Conservation (phyloP, 257 asterid genomes). For the Linaria vulgaris region DNA sequence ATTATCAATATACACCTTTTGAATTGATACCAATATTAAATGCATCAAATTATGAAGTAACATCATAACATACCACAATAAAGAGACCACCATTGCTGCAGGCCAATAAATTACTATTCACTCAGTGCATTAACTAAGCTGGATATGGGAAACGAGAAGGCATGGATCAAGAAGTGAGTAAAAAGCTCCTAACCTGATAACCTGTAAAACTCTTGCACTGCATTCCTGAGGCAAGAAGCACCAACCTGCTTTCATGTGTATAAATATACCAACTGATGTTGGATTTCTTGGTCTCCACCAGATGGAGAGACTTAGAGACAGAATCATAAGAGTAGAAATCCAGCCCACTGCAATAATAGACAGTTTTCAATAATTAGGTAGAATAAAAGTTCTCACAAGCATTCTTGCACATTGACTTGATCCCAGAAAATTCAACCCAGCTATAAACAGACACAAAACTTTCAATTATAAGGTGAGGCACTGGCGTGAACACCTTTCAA, state of each 20-base stretch:
- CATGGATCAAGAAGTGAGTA: conserved; percentile 16
- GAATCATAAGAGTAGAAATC: conserved; percentile 61
- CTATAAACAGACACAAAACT: neutral
- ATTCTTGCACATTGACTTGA: conserved; percentile 23
- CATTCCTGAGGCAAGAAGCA: conserved; percentile 90
- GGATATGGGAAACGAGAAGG: conserved; percentile 7
- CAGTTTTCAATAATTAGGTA: neutral
- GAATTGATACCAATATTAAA: neutral
- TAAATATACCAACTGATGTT: conserved; percentile 82
- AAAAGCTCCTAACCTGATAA: conserved; percentile 70
- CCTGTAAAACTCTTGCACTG: conserved; percentile 88
- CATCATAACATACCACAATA: conserved; percentile 5
- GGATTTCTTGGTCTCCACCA: conserved; percentile 72
- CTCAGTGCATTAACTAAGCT: conserved; percentile 11
- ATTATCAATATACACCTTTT: conserved; percentile 5
- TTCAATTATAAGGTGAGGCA: conserved; percentile 13
- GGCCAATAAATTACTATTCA: conserved; percentile 11
- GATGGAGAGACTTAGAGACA: conserved; percentile 59
- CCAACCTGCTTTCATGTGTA: conserved; percentile 97
- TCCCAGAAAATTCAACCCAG: conserved; percentile 1
- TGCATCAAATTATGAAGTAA: neutral
- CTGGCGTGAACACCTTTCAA: neutral
- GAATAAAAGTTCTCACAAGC: conserved; percentile 16
- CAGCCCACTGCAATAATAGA: conserved; percentile 69
- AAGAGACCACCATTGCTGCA: conserved; percentile 12